Conservation (phyloP, 2,329 filamentous ascomycete species). For the Aureobasidium sp. region DNA sequence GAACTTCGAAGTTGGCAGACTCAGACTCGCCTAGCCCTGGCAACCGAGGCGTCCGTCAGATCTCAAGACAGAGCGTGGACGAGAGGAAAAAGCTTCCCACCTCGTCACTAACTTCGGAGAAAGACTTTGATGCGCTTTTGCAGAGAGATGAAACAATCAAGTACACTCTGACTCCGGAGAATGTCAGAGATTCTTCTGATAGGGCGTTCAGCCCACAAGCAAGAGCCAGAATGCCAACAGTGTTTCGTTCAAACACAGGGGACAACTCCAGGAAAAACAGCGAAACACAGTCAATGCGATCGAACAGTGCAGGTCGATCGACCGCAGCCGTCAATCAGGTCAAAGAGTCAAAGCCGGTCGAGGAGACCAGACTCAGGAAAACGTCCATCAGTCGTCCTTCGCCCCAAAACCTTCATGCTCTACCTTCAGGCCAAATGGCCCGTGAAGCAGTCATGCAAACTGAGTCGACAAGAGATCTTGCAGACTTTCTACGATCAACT, state of each 20-base stretch:
- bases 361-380: not conserved
- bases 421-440: conserved; percentile 39
- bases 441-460: conserved; percentile 66
- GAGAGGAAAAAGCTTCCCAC: not conserved
- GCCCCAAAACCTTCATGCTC: conserved; percentile 26
- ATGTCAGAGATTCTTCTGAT: conserved; percentile 35
- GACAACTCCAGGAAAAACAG: conserved; percentile 2
- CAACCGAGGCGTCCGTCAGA: not conserved
- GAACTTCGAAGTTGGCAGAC: not conserved
- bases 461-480: conserved; percentile 74
- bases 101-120: conserved; percentile 18
- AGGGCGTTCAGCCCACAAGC: not conserved
- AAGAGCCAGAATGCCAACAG: not conserved
- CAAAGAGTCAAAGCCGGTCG: not conserved
- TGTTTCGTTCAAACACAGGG: not conserved
- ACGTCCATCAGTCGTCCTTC: conserved; percentile 27
- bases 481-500: conserved; percentile 82
- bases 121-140: conserved; percentile 43
- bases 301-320: not conserved
- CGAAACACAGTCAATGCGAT: not conserved
- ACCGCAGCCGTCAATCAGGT: not conserved
- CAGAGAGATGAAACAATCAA: conserved; percentile 44
- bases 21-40: not conserved
- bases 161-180: conserved; percentile 43
- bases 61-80: conserved; percentile 10